These are phyloP conservation scores for Pyronema omphalodes DNA, from an alignment of 495 filamentous ascomycete genomes.

Conservation along the genomic window DNA sequence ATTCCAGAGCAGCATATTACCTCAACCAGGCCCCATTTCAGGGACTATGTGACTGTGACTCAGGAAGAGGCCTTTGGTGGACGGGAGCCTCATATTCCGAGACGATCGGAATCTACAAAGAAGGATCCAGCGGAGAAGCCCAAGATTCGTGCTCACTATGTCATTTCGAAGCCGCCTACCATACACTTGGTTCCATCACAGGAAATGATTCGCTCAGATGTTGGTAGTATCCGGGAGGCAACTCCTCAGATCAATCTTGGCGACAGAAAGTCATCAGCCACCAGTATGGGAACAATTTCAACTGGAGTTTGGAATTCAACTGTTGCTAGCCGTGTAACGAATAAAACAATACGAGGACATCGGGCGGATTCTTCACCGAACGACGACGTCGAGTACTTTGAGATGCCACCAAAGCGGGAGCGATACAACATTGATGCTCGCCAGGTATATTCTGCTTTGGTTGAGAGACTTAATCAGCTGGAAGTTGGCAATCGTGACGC, in stretches of 20 bases:
- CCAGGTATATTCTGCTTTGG: constrained; percentile 20
- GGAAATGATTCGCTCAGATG: constrained; percentile 19
- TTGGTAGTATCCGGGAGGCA: constrained; percentile 17
- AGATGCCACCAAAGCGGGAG: not conserved
- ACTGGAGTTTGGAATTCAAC: constrained; percentile 1
- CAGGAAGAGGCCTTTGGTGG: constrained; percentile 11
- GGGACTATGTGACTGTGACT: constrained; percentile 19
- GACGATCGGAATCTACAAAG: not conserved
- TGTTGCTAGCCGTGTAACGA: not conserved
- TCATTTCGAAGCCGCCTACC: constrained; percentile 16
- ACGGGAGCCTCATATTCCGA: not conserved
- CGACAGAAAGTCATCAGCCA: not conserved
- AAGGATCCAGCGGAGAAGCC: constrained; percentile 11
- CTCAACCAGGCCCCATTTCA: constrained; percentile 15
- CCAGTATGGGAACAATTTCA: constrained; percentile 1
- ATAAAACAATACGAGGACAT: not conserved
- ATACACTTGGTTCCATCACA: constrained; percentile 18
- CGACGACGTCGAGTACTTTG: not conserved
- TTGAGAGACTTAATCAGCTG: constrained; percentile 13
- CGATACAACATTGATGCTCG: constrained; percentile 10
- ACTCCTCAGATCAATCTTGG: not conserved
- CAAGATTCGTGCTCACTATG: constrained; percentile 12
- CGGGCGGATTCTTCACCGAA: not conserved
- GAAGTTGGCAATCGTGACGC: not conserved
- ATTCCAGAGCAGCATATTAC: constrained; percentile 21